A percentile compares a stretch with the other conserved stretches of the same genome.
phyloP scores from a whole-genome alignment of 2,329 filamentous ascomycete genomes.

The Thelonectria discophora region DNA sequence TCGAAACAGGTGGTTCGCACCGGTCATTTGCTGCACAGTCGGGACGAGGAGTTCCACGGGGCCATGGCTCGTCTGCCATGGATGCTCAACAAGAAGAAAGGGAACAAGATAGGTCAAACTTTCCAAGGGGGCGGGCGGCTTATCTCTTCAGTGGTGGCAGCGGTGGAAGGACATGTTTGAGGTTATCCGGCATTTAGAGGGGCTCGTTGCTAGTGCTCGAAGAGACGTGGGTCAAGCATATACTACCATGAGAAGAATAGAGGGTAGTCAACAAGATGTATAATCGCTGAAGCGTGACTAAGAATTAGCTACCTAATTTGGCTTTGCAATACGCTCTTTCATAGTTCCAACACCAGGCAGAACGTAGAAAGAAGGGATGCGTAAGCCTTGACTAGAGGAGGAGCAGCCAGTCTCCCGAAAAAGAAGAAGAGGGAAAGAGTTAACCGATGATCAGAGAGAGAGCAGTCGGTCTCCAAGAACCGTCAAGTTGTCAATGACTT shows the following conservation, averaged over 20 bases:
- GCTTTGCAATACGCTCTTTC: too few relatives aligned
- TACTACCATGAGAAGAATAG: slow-evolving; percentile 12
- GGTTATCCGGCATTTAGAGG: slow-evolving; percentile 17
- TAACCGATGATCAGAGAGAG: too few relatives aligned
- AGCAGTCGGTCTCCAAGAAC: too few relatives aligned
- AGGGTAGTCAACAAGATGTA: not conserved
- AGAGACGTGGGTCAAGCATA: slow-evolving; percentile 10
- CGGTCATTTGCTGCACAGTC: slow-evolving; percentile 21
- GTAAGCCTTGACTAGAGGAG: too few relatives aligned
- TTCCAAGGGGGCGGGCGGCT: slow-evolving; percentile 26
- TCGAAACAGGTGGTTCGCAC: slow-evolving; percentile 22
- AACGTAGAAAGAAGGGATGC: too few relatives aligned
- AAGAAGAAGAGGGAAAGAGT: too few relatives aligned
- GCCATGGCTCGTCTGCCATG: slow-evolving; percentile 33
- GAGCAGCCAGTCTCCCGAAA: too few relatives aligned
- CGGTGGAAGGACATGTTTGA: slow-evolving; percentile 33
- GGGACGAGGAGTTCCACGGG: slow-evolving; percentile 23
- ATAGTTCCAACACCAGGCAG: too few relatives aligned
- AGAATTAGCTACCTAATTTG: too few relatives aligned
- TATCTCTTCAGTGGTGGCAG: slow-evolving; percentile 29
- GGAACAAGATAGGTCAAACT: slow-evolving; percentile 22
- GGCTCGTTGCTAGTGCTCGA: slow-evolving; percentile 7
- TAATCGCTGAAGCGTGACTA: too few relatives aligned
- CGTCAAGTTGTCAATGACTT: too few relatives aligned
- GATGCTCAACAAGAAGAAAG: slow-evolving; percentile 30